Conservation (phyloP, 2,329 filamentous ascomycete species). For the Tolypocladium tundrense region DNA sequence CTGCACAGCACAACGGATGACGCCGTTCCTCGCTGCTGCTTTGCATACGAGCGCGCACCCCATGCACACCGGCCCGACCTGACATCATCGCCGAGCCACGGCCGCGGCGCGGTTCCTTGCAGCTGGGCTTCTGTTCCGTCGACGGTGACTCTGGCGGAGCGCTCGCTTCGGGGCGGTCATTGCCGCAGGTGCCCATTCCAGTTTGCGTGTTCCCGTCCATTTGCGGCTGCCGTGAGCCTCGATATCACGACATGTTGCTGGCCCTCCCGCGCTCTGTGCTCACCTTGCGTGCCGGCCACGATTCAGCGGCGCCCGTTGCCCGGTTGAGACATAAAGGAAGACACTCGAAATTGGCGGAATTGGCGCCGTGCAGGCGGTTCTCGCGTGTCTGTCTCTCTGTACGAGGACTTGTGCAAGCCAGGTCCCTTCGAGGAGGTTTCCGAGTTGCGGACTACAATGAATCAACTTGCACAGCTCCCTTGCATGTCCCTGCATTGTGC, state of each 20-base stretch:
- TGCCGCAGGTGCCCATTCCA: not conserved
- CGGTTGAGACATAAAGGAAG: not conserved
- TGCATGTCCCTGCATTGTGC: not conserved
- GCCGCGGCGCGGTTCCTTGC: not conserved
- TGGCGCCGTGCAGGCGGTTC: not conserved
- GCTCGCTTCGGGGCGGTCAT: not conserved
- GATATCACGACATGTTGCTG: not conserved
- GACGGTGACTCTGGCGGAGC: not conserved
- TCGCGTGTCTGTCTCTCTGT: not conserved
- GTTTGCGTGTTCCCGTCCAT: not conserved
- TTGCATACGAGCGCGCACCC: not conserved
- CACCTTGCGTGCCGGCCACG: not conserved
- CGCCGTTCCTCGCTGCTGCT: not conserved
- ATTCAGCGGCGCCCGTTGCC: not conserved
- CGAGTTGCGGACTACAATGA: not conserved
- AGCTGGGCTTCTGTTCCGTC: not conserved
- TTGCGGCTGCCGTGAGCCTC: not conserved
- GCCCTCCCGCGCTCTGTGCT: not conserved
- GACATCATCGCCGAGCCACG: not conserved
- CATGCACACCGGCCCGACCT: not conserved
- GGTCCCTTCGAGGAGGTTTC: not conserved
- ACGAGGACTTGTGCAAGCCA: not conserved
- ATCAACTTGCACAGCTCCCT: not conserved
- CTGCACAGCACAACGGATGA: not conserved
- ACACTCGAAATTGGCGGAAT: not conserved